Evolutionary conservation across 2,329 filamentous ascomycete species (phyloP).

Genomic region (Juglanconis sp.): DNA sequence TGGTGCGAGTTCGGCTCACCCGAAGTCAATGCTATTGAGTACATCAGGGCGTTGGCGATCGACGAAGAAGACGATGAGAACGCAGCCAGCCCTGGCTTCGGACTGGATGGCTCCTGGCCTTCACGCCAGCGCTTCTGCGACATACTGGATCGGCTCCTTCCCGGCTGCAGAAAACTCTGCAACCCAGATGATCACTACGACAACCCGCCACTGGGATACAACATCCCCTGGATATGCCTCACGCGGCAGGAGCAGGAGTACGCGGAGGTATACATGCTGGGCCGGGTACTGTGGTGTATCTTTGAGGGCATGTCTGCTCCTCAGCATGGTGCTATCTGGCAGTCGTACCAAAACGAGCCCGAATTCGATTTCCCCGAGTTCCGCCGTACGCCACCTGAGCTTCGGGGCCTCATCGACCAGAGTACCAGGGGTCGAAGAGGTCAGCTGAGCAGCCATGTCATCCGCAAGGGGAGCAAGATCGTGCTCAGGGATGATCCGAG

Average conservation of each 20-base stretch:
- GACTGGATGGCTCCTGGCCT: constrained; percentile 28
- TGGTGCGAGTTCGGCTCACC: constrained; percentile 62
- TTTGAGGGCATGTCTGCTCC: constrained; percentile 60
- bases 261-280: constrained; percentile 62
- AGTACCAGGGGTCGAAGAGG: constrained; percentile 49
- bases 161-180: constrained; percentile 41
- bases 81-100: constrained; percentile 23
- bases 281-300: constrained; percentile 59
- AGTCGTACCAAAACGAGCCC: constrained; percentile 56
- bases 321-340: constrained; percentile 54
- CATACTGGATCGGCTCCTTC: constrained; percentile 42
- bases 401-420: constrained; percentile 47
- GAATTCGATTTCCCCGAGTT: constrained; percentile 55
- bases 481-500: constrained; percentile 30
- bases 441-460: constrained; percentile 42
- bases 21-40: constrained; percentile 58
- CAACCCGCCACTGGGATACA: constrained; percentile 50
- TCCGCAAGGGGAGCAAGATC: constrained; percentile 43
- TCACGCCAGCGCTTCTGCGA: constrained; percentile 35
- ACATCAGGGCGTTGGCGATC: constrained; percentile 50
- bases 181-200: constrained; percentile 42
- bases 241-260: constrained; percentile 50
- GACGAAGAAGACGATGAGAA: constrained; percentile 37
- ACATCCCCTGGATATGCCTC: constrained; percentile 55
- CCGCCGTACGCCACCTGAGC: constrained; percentile 40